phyloP scores from a whole-genome alignment of 345 rosid genomes.

The Citrus sinensis region DVS_A1.0 CM039167.1:4057001-4057500 shows the following conservation, averaged over 20 bases:
- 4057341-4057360: neutral
- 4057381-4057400: neutral
- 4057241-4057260: neutral
- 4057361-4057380: neutral
- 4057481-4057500: neutral
- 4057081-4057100: conserved; percentile 85
- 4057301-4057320: neutral
- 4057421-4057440: neutral
- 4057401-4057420: no score
- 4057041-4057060: conserved; percentile 68
- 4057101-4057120: conserved; percentile 83
- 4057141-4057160: conserved; percentile 84
- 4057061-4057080: conserved; percentile 91
- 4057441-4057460: neutral
- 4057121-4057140: conserved; percentile 76
- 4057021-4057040: conserved; percentile 67
- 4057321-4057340: neutral
- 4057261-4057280: neutral
- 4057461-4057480: neutral
- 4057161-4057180: conserved; percentile 71
- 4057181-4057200: neutral
- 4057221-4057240: neutral
- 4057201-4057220: neutral
- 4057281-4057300: neutral
- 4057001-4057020: conserved; percentile 83